Evolutionary conservation across 768 basidiomycete species (phyloP).

Genomic region (Boletus rubescentipes): DNA sequence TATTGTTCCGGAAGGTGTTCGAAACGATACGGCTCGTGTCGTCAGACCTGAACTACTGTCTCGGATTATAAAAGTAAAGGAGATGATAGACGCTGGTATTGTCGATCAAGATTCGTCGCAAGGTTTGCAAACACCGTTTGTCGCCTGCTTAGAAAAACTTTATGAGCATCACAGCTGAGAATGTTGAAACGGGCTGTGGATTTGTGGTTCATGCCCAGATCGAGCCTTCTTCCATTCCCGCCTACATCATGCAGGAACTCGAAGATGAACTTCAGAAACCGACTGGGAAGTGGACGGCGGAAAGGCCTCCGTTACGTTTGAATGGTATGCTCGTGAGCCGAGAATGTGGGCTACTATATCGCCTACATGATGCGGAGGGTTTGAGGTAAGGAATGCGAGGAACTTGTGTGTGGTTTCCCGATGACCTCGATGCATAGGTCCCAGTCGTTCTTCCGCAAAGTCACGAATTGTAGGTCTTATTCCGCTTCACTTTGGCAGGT

Average conservation of each 20-base stretch:
- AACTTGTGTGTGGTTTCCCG: not conserved
- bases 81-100: slow-evolving; percentile 64
- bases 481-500: too few relatives aligned
- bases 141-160: not conserved
- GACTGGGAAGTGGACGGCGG: slow-evolving; percentile 64
- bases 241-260: slow-evolving; percentile 59
- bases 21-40: slow-evolving; percentile 58
- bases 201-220: slow-evolving; percentile 70
- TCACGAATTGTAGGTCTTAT: too few relatives aligned
- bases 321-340: slow-evolving; percentile 72
- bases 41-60: slow-evolving; percentile 60
- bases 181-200: slow-evolving; percentile 51
- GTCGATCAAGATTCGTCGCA: slow-evolving; percentile 51
- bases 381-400: slow-evolving; percentile 50
- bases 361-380: slow-evolving; percentile 64
- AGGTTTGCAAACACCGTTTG: slow-evolving; percentile 22
- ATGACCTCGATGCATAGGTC: too few relatives aligned
- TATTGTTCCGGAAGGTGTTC: slow-evolving; percentile 54
- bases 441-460: too few relatives aligned
- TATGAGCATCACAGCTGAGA: slow-evolving; percentile 39
- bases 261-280: slow-evolving; percentile 75
- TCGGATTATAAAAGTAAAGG: slow-evolving; percentile 57
- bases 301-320: slow-evolving; percentile 54
- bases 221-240: slow-evolving; percentile 51
- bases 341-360: slow-evolving; percentile 76